phyloP scores from a whole-genome alignment of 2,329 filamentous ascomycete genomes.

The Ustulina deusta region DNA sequence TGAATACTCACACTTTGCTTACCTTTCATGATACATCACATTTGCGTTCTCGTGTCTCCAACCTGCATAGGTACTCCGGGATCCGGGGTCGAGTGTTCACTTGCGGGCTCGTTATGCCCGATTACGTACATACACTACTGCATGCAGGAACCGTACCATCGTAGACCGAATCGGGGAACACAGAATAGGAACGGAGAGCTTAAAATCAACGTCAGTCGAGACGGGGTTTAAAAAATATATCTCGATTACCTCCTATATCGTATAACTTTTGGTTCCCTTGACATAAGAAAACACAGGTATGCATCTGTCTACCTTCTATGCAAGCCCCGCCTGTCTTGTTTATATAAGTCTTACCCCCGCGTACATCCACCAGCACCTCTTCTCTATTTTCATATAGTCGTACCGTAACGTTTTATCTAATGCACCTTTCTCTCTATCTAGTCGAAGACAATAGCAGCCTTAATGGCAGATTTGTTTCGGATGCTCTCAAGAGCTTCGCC shows the following conservation, averaged over 20 bases:
- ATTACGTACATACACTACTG: conserved; percentile 14
- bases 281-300: background rate
- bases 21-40: background rate
- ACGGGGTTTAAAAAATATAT: background rate
- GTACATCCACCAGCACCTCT: background rate
- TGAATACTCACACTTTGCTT: background rate
- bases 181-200: background rate
- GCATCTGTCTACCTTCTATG: conserved; percentile 5
- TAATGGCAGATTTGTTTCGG: conserved; percentile 78
- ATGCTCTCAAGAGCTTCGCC: conserved; percentile 77
- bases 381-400: background rate
- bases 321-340: conserved; percentile 14
- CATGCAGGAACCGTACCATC: conserved; percentile 14
- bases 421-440: conserved; percentile 48
- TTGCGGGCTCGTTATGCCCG: conserved; percentile 11
- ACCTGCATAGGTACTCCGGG: background rate
- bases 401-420: conserved; percentile 2
- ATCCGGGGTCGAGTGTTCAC: conserved; percentile 1
- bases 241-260: background rate
- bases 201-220: conserved; percentile 22
- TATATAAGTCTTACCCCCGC: conserved; percentile 18
- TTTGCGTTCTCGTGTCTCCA: background rate
- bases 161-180: background rate
- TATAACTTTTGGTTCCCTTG: background rate
- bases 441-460: conserved; percentile 79